phyloP scores from a whole-genome alignment of 306 rosid species.

The Cucumis hystrix region DNA sequence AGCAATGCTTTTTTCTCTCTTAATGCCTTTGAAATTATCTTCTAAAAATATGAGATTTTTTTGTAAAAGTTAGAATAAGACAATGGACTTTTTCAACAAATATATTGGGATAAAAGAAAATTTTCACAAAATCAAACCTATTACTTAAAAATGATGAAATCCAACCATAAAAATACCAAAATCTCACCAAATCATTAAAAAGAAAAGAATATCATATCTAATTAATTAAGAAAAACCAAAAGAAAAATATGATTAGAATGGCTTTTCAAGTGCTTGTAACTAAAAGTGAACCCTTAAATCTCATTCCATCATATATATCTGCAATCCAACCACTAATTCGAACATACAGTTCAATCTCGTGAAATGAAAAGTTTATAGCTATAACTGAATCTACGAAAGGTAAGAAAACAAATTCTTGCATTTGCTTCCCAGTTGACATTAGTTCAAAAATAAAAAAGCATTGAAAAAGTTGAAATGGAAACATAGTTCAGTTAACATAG shows the following conservation, averaged over 20 bases:
- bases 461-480: neutral
- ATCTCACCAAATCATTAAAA: neutral
- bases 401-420: neutral
- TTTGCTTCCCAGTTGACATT: neutral
- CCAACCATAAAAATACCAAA: neutral
- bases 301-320: too few species aligned
- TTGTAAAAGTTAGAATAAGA: neutral
- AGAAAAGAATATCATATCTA: neutral
- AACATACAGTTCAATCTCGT: neutral
- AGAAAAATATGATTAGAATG: too few species aligned
- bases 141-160: neutral
- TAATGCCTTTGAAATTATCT: neutral
- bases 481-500: too few species aligned
- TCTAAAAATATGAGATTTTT: neutral
- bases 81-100: neutral
- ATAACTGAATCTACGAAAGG: neutral
- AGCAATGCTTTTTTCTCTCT: neutral
- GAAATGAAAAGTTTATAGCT: neutral
- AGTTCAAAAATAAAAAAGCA: neutral
- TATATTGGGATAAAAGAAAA: neutral
- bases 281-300: too few species aligned
- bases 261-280: too few species aligned
- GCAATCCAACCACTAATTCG: too few species aligned
- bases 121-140: neutral
- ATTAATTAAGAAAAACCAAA: too few species aligned